These are phyloP conservation scores for Dendrobium huoshanense DNA, from an alignment of 106 monocot genomes.

Conservation along the genomic window DNA sequence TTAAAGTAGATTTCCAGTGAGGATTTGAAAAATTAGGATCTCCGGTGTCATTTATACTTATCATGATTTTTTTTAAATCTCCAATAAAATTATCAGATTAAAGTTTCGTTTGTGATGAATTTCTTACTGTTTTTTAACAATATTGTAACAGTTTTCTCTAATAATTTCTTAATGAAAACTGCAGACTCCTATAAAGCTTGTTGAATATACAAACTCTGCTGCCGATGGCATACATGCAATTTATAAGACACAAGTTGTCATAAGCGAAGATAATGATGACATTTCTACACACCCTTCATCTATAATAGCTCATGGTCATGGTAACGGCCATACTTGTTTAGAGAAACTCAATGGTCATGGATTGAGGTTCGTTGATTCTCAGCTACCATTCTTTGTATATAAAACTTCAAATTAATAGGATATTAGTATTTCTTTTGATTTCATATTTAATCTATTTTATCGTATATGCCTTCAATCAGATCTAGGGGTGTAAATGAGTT, in stretches of 20 bases:
- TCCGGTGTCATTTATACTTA: background rate
- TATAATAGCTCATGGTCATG: background rate
- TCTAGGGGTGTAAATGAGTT: no score
- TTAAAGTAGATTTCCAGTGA: background rate
- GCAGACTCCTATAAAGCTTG: constrained; percentile 11
- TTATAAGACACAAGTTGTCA: background rate
- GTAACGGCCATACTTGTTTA: background rate
- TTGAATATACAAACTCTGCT: constrained; percentile 7
- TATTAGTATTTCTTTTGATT: no score
- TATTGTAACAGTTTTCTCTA: background rate
- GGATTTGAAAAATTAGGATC: background rate
- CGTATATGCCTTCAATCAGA: no score
- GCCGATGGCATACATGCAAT: constrained; percentile 1
- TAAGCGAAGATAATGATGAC: background rate
- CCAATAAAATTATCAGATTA: no score
- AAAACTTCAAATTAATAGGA: no score
- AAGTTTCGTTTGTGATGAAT: no score
- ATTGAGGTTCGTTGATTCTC: background rate
- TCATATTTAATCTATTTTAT: no score
- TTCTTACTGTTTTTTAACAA: no score
- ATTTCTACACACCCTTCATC: background rate
- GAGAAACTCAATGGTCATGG: background rate
- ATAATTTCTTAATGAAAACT: background rate
- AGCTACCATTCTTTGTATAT: background rate
- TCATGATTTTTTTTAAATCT: no score